These are phyloP conservation scores for Rhynchospora breviuscula DNA, from an alignment of 176 grass and related monocot species.

Conservation along the genomic window DNA sequence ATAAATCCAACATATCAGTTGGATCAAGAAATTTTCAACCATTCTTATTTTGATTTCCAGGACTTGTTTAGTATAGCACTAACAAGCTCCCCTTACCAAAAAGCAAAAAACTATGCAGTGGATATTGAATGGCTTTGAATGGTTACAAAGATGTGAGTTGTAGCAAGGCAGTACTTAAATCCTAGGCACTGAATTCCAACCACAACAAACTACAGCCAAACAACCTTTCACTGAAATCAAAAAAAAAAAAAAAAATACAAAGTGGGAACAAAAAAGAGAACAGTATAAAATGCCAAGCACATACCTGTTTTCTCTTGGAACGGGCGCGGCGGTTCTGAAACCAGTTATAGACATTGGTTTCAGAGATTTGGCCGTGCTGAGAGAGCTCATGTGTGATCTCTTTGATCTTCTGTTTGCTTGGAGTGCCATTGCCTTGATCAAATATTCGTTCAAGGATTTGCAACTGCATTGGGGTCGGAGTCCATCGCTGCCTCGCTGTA, in stretches of 20 bases:
- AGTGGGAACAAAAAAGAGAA: not conserved
- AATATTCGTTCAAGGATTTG: slow-evolving; percentile 95
- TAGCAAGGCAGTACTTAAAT: too few species aligned
- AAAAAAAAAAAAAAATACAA: not conserved
- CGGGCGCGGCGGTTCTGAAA: slow-evolving; percentile 92
- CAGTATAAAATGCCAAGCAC: not conserved
- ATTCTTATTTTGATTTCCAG: not conserved
- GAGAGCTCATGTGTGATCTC: slow-evolving; percentile 76
- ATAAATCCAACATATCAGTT: too few species aligned
- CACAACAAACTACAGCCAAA: not conserved
- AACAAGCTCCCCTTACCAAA: not conserved
- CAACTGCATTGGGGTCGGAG: slow-evolving; percentile 84
- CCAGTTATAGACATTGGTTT: slow-evolving; percentile 99
- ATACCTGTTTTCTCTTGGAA: slow-evolving; percentile 76
- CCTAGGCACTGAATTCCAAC: too few species aligned
- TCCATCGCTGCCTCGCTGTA: slow-evolving; percentile 91
- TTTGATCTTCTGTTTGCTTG: slow-evolving; percentile 95
- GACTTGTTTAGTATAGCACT: not conserved
- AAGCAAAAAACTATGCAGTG: not conserved
- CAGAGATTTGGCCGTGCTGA: slow-evolving; percentile 91
- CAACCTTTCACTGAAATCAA: not conserved
- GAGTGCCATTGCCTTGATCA: slow-evolving; percentile 90
- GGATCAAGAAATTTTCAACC: too few species aligned
- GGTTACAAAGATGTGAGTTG: too few species aligned
- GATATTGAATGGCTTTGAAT: not conserved